Evolutionary conservation across 768 basidiomycete genomes (phyloP).

Genomic region (Pisolithus tinctorius): DNA sequence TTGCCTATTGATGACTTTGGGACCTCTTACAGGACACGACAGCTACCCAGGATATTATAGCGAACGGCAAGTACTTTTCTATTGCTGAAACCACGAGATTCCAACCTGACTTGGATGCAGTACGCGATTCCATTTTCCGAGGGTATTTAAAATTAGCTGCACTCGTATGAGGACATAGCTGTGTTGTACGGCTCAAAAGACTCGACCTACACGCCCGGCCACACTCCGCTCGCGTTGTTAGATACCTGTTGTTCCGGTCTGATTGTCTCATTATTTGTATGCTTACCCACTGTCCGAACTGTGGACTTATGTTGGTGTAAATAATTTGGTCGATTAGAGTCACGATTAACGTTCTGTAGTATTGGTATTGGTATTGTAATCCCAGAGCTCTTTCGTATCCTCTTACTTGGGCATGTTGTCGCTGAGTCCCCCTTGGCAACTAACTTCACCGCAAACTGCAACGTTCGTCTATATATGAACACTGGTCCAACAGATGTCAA

Average conservation of each 20-base stretch:
- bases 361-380: no score
- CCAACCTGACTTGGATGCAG: conserved; percentile 27
- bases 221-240: no score
- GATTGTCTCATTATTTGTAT: no score
- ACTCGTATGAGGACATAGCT: conserved; percentile 39
- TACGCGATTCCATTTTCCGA: conserved; percentile 70
- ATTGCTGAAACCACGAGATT: neutral
- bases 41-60: conserved; percentile 77
- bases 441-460: neutral
- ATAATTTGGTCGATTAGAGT: no score
- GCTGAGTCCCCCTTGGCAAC: neutral
- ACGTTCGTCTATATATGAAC: conserved; percentile 16
- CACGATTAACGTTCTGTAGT: no score
- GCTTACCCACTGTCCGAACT: no score
- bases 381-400: neutral
- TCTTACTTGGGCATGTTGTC: neutral
- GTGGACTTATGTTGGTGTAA: no score
- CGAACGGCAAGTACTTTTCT: conserved; percentile 50
- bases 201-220: no score
- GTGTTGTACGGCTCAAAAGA: neutral
- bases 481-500: conserved; percentile 21
- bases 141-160: conserved; percentile 69
- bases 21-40: conserved; percentile 57
- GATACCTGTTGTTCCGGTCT: no score
- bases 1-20: conserved; percentile 4